phyloP scores from a whole-genome alignment of 345 rosid genomes.

The Linum tenue region DNA sequence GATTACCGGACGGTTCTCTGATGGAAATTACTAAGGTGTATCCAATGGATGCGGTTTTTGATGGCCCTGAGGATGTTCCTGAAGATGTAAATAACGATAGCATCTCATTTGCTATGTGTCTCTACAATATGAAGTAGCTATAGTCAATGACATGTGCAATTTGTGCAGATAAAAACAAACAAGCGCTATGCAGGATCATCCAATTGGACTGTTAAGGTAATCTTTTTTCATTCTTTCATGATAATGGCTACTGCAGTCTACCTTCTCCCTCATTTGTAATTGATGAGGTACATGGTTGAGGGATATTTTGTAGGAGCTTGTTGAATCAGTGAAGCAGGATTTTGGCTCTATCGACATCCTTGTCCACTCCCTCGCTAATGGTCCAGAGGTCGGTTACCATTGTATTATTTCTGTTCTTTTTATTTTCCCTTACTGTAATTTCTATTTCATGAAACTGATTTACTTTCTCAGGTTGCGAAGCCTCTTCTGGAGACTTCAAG shows the following conservation, averaged over 20 bases:
- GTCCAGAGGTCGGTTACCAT: slow-evolving; percentile 1
- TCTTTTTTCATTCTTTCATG: background rate
- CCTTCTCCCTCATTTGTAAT: too few species aligned
- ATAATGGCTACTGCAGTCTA: background rate
- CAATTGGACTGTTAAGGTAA: slow-evolving; percentile 9
- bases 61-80: slow-evolving; percentile 6
- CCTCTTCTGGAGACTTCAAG: slow-evolving; percentile 10
- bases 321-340: slow-evolving; percentile 6
- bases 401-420: background rate
- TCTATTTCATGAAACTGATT: background rate
- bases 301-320: slow-evolving; percentile 9
- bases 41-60: slow-evolving; percentile 10
- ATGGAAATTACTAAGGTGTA: slow-evolving; percentile 10
- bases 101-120: background rate
- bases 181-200: slow-evolving; percentile 3
- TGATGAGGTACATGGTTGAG: background rate
- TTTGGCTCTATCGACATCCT: slow-evolving; percentile 8
- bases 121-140: background rate
- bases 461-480: background rate
- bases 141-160: background rate
- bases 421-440: background rate
- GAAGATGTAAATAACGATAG: slow-evolving; percentile 2
- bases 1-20: slow-evolving; percentile 8
- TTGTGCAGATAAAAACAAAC: slow-evolving; percentile 5
- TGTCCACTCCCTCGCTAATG: slow-evolving; percentile 11